Evolutionary conservation across 1,284 basidiomycete genomes (phyloP), one percentile per base, ranked within the genome.

Genomic region (Puccinia hordei): DNA sequence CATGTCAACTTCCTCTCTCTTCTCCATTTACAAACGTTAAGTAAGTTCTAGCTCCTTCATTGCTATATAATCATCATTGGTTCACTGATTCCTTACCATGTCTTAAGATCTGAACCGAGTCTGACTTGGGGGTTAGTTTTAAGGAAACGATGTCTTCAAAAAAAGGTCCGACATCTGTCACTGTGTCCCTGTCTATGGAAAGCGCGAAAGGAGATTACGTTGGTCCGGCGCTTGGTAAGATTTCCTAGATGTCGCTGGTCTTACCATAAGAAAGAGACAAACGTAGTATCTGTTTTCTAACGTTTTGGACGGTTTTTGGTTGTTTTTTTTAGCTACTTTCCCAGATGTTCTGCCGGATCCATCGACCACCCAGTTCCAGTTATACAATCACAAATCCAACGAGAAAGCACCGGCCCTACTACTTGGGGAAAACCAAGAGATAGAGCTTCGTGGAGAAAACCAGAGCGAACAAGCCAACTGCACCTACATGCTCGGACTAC

Each of bases 221-320:
- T 24, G 61, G 63, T 35, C 59, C 75, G 12, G 65, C 51, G 22
- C 65, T 78, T 27, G 75, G 75, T 78, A 55, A 78, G 41, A 73
- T 41, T 38, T 9, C 6, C 15, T 12, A 15, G 30, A 22, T 53
- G n/a, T n/a, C n/a, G n/a, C n/a, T n/a, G n/a, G n/a, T n/a, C n/a
- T n/a, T n/a, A n/a, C n/a, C n/a, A n/a, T n/a, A n/a, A n/a, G n/a
- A n/a, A n/a, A n/a, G n/a, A n/a, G n/a, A n/a, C n/a, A n/a, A n/a
- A n/a, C n/a, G n/a, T n/a, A n/a, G n/a, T n/a, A n/a, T n/a, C n/a
- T n/a, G n/a, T n/a, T n/a, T n/a, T n/a, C n/a, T n/a, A n/a, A n/a
- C n/a, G n/a, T n/a, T n/a, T n/a, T n/a, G n/a, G n/a, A n/a, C 33
- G 19, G 17, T 6, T 35, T 17, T 57, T 24, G n/a, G 22, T 33